Conservation (phyloP, 331 rosid species). For the Malus hybrid region DNA sequence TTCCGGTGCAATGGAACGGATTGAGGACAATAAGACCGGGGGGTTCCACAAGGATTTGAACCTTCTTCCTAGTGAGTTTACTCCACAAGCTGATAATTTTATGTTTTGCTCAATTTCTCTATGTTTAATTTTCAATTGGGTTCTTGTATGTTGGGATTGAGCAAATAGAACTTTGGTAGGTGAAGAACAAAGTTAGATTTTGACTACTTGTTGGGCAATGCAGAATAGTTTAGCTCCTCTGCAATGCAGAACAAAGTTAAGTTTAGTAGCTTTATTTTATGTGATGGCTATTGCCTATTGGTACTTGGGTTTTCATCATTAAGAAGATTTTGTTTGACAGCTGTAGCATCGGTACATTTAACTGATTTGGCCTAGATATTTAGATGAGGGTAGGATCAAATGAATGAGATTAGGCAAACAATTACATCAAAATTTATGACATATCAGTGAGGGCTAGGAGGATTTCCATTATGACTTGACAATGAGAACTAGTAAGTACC, state of each 20-base stretch:
- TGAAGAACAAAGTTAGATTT: background rate
- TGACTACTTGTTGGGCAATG: slow-evolving; percentile 3
- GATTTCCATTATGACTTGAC: background rate
- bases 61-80: slow-evolving; percentile 73
- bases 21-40: slow-evolving; percentile 26
- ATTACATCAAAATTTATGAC: background rate
- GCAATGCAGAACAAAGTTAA: background rate
- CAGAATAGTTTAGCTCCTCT: background rate
- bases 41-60: slow-evolving; percentile 48
- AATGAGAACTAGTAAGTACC: background rate
- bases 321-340: background rate
- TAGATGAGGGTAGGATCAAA: background rate
- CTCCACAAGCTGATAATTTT: background rate
- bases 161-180: background rate
- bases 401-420: background rate
- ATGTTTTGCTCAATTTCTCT: background rate
- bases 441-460: background rate
- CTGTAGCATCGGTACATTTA: background rate
- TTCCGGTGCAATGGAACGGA: slow-evolving; percentile 19
- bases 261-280: background rate
- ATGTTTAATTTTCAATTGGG: slow-evolving; percentile 3
- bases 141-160: background rate
- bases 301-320: background rate
- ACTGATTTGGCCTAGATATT: background rate
- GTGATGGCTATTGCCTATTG: background rate